Evolutionary conservation across 1,139 yeast species (phyloP).

Genomic region (Debaryomycetaceae sp.): DNA sequence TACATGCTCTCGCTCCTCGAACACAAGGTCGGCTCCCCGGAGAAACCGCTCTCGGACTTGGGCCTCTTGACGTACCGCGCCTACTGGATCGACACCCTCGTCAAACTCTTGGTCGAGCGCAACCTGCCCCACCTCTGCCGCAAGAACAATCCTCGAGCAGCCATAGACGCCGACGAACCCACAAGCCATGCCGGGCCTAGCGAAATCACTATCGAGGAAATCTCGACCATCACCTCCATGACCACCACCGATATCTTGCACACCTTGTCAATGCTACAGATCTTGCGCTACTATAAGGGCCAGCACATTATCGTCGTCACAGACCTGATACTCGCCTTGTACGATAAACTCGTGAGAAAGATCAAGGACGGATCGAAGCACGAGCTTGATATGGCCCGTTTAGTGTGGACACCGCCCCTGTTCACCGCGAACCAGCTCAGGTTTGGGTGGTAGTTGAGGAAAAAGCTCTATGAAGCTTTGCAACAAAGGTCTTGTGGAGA

Average conservation of each 20-base stretch:
- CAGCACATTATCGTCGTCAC: conserved; percentile 40
- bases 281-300: conserved; percentile 86
- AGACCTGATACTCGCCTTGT: conserved; percentile 34
- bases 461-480: no score
- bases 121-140: conserved; percentile 29
- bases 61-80: conserved; percentile 92
- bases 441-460: conserved; percentile 76
- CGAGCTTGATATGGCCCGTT: conserved; percentile 57
- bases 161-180: conserved; percentile 16
- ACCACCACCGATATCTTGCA: conserved; percentile 93
- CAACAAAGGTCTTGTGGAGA: no score
- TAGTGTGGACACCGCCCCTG: conserved; percentile 91
- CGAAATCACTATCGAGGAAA: conserved; percentile 88
- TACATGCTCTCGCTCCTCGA: conserved; percentile 83
- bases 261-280: conserved; percentile 82
- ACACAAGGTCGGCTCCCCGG: conserved; percentile 90
- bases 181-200: conserved; percentile 20
- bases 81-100: conserved; percentile 88
- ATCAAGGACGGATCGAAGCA: conserved; percentile 59
- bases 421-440: conserved; percentile 93
- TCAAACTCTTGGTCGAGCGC: conserved; percentile 60
- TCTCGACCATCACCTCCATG: conserved; percentile 80
- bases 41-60: conserved; percentile 89
- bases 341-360: conserved; percentile 56
- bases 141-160: conserved; percentile 25